Percentiles rank a stretch among this genome's conserved stretches.
phyloP scores from a whole-genome alignment of 1,139 yeast genomes.

The Candida gigantensis region DNA sequence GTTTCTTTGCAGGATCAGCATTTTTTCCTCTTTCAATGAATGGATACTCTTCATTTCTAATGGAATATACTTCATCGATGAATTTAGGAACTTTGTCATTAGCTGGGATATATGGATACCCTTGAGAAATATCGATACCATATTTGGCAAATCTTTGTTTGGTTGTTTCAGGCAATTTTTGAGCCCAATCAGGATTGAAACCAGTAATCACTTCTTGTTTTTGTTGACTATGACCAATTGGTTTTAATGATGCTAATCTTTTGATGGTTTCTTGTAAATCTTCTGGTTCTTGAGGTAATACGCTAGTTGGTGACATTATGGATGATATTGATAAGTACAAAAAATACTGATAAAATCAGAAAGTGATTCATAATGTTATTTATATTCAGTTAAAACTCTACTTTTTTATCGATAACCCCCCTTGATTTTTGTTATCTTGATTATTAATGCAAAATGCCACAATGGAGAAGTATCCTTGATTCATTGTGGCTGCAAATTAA shows the following conservation, averaged over 20 bases:
- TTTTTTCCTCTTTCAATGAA: slow-evolving; percentile 48
- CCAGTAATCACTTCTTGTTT: slow-evolving; percentile 14
- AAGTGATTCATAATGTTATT: no score
- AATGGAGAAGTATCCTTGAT: no score
- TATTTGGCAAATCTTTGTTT: slow-evolving; percentile 29
- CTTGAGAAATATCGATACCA: slow-evolving; percentile 32
- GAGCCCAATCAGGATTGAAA: slow-evolving; percentile 19
- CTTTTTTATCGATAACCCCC: no score
- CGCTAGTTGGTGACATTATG: slow-evolving; percentile 15
- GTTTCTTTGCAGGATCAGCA: slow-evolving; percentile 57
- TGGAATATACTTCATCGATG: slow-evolving; percentile 50
- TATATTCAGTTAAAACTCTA: no score
- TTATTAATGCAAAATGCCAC: not conserved
- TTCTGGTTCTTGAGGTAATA: slow-evolving; percentile 8
- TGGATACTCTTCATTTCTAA: slow-evolving; percentile 42
- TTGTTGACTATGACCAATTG: slow-evolving; percentile 19
- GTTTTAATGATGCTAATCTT: slow-evolving; percentile 21
- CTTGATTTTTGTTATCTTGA: not conserved
- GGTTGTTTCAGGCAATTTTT: slow-evolving; percentile 32
- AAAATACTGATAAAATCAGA: no score
- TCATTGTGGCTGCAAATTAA: no score
- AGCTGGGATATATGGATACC: slow-evolving; percentile 32
- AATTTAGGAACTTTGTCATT: slow-evolving; percentile 44
- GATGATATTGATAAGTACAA: no score
- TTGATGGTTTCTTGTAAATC: slow-evolving; percentile 19